Evolutionary conservation across 106 monocot species (phyloP), one percentile per base, ranked within the genome.

Genomic region (Hemerocallis citrina): DNA sequence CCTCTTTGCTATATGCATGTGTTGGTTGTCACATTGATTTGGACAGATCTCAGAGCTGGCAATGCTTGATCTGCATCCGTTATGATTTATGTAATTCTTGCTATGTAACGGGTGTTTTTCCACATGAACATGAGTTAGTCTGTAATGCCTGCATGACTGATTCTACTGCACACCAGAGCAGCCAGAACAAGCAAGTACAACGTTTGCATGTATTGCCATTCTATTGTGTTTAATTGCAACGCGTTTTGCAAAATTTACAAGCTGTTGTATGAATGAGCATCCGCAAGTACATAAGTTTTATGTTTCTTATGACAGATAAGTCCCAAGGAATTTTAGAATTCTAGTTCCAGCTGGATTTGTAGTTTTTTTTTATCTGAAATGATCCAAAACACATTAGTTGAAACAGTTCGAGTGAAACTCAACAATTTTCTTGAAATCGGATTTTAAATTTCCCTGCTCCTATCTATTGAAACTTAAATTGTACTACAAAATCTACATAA

Each of bases 1-100:
- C 58, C 43, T 28, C 34, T 73, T 64, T 24, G 38, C 11, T 31
- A 48, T 34, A 56, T 48, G 55, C 56, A 4, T 68, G 72, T 43
- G 27, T 19, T 49, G 31, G 50, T 24, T 50, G 50, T 27, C 45
- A 61, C 33, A 20, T 7, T 40, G 65, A 52, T n/a, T 64, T 79
- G 28, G 62, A 74, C 17, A 37, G 22, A 24, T 24, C 20, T 59
- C 23, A 22, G 7, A 5, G 58, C 21, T 34, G 58, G 37, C 34
- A 58, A 11, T 36, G 22, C 12, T 58, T 12, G 37, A 22, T 6
- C 54, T 54, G 58, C 13, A 36, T 37, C 23, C 36, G 21, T 37
- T 58, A 34, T 46, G 23, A 22, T 51, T 35, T 50, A 24, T 36
- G 34, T 51, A 24, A 64, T 64, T 51, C 22, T 9, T 21, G 35